A percentile compares a stretch with the other conserved stretches of the same genome.
Conservation (phyloP, 768 basidiomycete species). For the Lanmaoa pseudosensibilis region DNA sequence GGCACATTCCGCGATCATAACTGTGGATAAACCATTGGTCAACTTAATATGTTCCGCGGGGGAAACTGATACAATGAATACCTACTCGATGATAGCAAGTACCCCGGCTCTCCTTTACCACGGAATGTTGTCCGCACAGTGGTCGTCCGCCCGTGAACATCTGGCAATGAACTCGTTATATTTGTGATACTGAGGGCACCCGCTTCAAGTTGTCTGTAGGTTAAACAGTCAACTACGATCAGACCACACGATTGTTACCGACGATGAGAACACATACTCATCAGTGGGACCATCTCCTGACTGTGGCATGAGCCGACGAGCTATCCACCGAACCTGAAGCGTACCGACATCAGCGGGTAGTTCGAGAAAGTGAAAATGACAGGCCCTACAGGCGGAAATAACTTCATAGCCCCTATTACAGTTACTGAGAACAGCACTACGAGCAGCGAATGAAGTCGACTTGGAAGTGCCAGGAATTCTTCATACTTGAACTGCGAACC, state of each 20-base stretch:
- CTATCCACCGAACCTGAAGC: constrained; percentile 50
- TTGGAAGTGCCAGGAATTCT: constrained; percentile 56
- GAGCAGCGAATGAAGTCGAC: constrained; percentile 41
- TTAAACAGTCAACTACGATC: not conserved
- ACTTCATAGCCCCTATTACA: constrained; percentile 27
- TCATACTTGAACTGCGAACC: constrained; percentile 75
- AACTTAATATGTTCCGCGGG: not conserved
- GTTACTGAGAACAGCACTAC: constrained; percentile 35
- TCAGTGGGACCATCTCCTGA: constrained; percentile 65
- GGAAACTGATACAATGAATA: not conserved
- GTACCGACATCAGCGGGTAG: not conserved
- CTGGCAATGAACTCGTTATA: constrained; percentile 59
- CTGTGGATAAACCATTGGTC: constrained; percentile 35
- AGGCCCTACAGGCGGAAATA: constrained; percentile 39
- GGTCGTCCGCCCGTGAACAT: constrained; percentile 40
- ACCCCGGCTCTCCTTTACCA: constrained; percentile 78
- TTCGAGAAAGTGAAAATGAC: not conserved
- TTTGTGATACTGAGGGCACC: constrained; percentile 69
- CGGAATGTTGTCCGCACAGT: constrained; percentile 58
- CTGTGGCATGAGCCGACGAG: constrained; percentile 49
- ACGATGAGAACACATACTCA: constrained; percentile 42
- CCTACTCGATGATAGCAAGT: constrained; percentile 32
- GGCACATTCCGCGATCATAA: constrained; percentile 78
- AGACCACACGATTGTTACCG: not conserved
- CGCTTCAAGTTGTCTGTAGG: constrained; percentile 50